Conservation (phyloP, 306 rosid genomes). For the Cucurbita maxima region DNA sequence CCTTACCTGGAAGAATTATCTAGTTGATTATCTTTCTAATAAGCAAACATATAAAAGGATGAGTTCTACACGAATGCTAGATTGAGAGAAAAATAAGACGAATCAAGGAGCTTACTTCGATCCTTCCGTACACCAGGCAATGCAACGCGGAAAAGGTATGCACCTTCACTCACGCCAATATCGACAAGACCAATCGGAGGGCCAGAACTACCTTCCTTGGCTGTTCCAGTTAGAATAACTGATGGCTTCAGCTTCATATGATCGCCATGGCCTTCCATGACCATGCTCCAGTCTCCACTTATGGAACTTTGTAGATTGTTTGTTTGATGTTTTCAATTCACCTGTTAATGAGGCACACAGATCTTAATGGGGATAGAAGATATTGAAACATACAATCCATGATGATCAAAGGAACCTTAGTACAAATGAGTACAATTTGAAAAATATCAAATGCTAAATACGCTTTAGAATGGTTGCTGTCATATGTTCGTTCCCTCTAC, state of each 20-base stretch:
- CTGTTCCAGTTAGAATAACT: conserved; percentile 30
- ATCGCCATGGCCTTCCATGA: conserved; percentile 10
- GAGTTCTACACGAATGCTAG: background rate
- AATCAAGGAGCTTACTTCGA: conserved; percentile 12
- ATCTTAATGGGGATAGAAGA: background rate
- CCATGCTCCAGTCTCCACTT: conserved; percentile 13
- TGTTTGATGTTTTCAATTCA: background rate
- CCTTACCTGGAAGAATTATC: conserved; percentile 16
- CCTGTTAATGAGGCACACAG: background rate
- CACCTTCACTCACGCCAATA: conserved; percentile 35
- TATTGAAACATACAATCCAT: background rate
- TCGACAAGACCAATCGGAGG: conserved; percentile 40
- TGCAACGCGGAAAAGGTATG: conserved; percentile 40
- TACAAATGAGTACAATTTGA: background rate
- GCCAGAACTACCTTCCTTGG: conserved; percentile 29
- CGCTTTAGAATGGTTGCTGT: background rate
- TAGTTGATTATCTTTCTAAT: background rate
- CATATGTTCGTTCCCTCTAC: background rate
- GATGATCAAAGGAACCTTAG: background rate
- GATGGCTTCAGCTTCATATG: conserved; percentile 19
- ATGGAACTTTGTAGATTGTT: conserved; percentile 4
- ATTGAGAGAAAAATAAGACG: background rate
- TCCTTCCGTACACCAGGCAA: conserved; percentile 37
- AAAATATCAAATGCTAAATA: background rate
- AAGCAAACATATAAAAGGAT: background rate